Percentiles rank a stretch among this genome's conserved stretches.
Evolutionary conservation across 441 rosid genomes (phyloP).

Genomic region (Lagerstroemia fauriei): DNA sequence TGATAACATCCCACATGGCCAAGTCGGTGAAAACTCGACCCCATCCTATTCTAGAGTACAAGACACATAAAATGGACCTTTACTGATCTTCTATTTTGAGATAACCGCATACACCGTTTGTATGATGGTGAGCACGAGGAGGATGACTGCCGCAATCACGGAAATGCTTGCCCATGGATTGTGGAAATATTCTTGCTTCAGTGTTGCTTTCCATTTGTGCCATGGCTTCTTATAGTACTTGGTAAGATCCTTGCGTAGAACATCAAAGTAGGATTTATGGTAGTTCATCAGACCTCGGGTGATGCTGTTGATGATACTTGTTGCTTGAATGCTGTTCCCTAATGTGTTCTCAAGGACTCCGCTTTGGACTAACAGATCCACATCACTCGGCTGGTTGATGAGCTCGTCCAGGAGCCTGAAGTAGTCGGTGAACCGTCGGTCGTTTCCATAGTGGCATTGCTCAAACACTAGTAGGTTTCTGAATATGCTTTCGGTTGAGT

Average conservation of each 20-base stretch:
- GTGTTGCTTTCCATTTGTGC: constrained; percentile 5
- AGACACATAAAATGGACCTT: not conserved
- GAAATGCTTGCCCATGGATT: constrained; percentile 10
- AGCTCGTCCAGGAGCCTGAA: not conserved
- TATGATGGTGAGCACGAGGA: not conserved
- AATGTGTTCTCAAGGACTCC: constrained; percentile 9
- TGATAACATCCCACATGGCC: too few species aligned
- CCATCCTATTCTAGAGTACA: not conserved
- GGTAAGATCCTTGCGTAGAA: not conserved
- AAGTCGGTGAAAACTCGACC: too few species aligned
- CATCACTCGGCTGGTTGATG: not conserved
- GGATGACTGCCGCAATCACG: not conserved
- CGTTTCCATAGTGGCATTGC: not conserved
- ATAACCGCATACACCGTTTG: not conserved
- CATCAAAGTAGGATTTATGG: not conserved
- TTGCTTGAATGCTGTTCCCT: not conserved
- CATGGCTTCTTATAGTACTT: not conserved
- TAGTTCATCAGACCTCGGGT: not conserved
- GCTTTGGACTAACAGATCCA: constrained; percentile 2
- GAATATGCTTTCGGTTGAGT: not conserved
- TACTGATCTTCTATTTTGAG: not conserved
- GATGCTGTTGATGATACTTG: not conserved
- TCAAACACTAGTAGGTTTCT: constrained; percentile 11
- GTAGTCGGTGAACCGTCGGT: not conserved
- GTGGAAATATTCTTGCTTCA: not conserved